phyloP scores from a whole-genome alignment of 78 protist genomes.

The Dictyostelium citrinum region DNA sequence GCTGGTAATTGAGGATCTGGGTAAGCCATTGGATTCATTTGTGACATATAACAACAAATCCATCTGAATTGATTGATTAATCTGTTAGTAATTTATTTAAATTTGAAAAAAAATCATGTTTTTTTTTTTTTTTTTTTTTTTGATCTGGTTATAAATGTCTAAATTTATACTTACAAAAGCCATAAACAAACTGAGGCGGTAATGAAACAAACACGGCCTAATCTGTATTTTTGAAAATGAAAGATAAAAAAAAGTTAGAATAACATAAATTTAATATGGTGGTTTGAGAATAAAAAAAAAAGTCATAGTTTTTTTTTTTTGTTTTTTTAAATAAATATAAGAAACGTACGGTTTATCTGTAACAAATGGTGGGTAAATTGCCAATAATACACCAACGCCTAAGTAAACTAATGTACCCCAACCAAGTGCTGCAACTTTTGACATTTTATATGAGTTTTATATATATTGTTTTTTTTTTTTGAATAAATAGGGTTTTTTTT shows the following conservation, averaged over 20 bases:
- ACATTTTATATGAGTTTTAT: not conserved
- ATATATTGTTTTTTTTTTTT: not conserved
- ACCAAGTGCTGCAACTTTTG: conserved; percentile 1
- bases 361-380: conserved; percentile 52
- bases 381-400: conserved; percentile 34
- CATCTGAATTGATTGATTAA: conserved; percentile 1
- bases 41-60: conserved; percentile 50
- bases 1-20: conserved; percentile 36
- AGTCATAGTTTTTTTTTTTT: not conserved
- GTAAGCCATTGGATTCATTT: conserved; percentile 32
- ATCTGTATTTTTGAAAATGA: not conserved
- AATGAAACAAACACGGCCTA: conserved; percentile 41
- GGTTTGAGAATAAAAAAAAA: not conserved
- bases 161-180: conserved; percentile 46
- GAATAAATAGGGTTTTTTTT: not conserved
- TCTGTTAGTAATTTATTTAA: not conserved
- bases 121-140: no score
- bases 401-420: conserved; percentile 35
- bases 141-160: not conserved
- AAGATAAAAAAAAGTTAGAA: not conserved
- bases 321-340: no score
- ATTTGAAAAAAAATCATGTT: not conserved
- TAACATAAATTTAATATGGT: not conserved
- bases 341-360: conserved; percentile 61
- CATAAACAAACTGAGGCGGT: conserved; percentile 52